phyloP scores from a whole-genome alignment of 148 eudicot genomes.

The Vaccinium corymbosum region DNA sequence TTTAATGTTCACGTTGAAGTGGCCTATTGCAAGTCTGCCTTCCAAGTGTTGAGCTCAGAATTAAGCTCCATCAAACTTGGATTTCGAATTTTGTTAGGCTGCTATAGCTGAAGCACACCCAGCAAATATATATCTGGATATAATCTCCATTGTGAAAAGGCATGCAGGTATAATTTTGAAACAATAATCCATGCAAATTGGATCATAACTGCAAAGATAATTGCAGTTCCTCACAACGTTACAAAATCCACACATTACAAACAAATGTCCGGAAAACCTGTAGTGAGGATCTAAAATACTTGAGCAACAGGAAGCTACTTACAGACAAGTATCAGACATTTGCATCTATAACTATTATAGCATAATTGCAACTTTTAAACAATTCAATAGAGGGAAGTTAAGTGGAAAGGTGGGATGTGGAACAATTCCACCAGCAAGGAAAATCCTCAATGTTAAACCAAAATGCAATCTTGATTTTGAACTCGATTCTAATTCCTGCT shows the following conservation, averaged over 20 bases:
- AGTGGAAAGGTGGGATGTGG: background rate
- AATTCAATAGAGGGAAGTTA: background rate
- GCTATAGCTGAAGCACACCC: slow-evolving; percentile 1
- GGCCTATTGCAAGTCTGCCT: background rate
- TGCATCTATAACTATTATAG: background rate
- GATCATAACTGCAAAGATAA: background rate
- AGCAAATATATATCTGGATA: background rate
- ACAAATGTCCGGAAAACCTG: background rate
- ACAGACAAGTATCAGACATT: background rate
- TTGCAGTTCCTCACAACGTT: background rate
- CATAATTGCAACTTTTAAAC: background rate
- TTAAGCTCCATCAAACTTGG: background rate
- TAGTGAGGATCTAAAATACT: background rate
- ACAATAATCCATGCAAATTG: background rate
- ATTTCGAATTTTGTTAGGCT: background rate
- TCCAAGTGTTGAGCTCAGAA: background rate
- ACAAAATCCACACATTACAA: background rate
- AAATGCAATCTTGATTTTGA: background rate
- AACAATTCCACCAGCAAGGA: background rate
- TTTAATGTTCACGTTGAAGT: no score
- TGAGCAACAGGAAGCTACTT: slow-evolving; percentile 7
- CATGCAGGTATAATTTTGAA: background rate
- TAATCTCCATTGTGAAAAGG: background rate
- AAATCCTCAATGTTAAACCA: background rate
- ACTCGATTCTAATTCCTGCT: background rate